Evolutionary conservation across 148 eudicot species (phyloP), one percentile per base, ranked within the genome.

Genomic region (Drosera capensis): DNA sequence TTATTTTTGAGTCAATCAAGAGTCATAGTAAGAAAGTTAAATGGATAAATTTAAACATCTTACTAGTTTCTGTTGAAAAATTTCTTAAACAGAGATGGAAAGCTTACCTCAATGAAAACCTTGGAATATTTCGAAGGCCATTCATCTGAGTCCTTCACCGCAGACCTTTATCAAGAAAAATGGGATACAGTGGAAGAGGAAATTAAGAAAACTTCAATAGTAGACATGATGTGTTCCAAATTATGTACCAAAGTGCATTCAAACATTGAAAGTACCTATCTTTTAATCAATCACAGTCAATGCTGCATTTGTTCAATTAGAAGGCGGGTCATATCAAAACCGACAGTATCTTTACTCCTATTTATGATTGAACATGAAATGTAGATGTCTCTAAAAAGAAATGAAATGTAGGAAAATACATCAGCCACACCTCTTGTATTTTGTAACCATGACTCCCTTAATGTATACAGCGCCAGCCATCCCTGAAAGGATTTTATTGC

Each of bases 61-160:
- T 49, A 4, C 4, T 25, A 4, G 31, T 14, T 13, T 39, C 17
- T 2, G 7, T 19, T 16, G 23, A 8, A 42, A 16, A 43, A 41
- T 29, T 37, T 21, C 31, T 11, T 21, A 29, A 36, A 45, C 1
- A 25, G 43, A 25, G 25, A 12, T 43, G 15, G 42, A 54, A 55
- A 12, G 22, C 79, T 80, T 71, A 90, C 97, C 65, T 84, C 87
- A 52, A 90, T 57, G 49, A 90, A 78, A 44, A 90, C 68, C 66
- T 75, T 90, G 58, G 93, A 80, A 68, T 73, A 81, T 71, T 90
- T 90, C 55, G 99, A 90, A 30, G 99, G 99, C 95, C 95, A 90
- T 54, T 90, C 95, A 61, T 90, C 94, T 19, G 71, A 52, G 46
- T 90, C 99, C 19, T 65, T 90, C 40, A 90, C 95, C 2, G 94